Conservation (phyloP, 2,329 filamentous ascomycete genomes). For the Sclerotinia minor region DNA sequence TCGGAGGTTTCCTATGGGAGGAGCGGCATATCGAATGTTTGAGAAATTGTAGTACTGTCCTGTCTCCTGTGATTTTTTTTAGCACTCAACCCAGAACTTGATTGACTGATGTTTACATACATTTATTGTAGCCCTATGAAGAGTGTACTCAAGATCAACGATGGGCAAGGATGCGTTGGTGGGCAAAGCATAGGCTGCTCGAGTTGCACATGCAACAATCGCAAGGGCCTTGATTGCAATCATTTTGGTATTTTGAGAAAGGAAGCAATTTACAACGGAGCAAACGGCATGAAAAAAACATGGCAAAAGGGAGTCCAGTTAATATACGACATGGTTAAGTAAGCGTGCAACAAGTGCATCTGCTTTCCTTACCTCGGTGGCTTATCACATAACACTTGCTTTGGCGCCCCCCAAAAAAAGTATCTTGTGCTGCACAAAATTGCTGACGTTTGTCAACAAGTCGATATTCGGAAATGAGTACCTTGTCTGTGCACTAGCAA, state of each 20-base stretch:
- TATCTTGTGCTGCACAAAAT: not conserved
- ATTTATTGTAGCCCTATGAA: constrained; percentile 39
- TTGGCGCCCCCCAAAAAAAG: not conserved
- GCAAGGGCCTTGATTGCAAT: constrained; percentile 8
- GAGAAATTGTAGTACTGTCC: constrained; percentile 44
- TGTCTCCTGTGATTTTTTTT: constrained; percentile 33
- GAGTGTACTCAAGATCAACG: constrained; percentile 40
- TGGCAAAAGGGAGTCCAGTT: not conserved
- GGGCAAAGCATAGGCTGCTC: constrained; percentile 16
- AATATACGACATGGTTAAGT: not conserved
- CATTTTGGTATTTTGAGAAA: constrained; percentile 16
- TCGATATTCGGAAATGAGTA: constrained; percentile 11
- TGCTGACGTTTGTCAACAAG: not conserved
- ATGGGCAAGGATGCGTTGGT: constrained; percentile 29
- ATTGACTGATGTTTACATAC: constrained; percentile 28
- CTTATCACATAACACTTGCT: not conserved
- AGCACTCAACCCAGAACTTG: not conserved
- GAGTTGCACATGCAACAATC: constrained; percentile 5
- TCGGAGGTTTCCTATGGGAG: constrained; percentile 47
- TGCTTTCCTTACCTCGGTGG: not conserved
- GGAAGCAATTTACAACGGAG: constrained; percentile 3
- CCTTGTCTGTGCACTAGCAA: not conserved
- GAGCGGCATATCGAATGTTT: constrained; percentile 49
- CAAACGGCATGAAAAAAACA: not conserved
- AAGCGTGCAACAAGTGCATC: constrained; percentile 1